Evolutionary conservation across 2,329 filamentous ascomycete species (phyloP).

Genomic region (Scedosporium apiospermum): DNA sequence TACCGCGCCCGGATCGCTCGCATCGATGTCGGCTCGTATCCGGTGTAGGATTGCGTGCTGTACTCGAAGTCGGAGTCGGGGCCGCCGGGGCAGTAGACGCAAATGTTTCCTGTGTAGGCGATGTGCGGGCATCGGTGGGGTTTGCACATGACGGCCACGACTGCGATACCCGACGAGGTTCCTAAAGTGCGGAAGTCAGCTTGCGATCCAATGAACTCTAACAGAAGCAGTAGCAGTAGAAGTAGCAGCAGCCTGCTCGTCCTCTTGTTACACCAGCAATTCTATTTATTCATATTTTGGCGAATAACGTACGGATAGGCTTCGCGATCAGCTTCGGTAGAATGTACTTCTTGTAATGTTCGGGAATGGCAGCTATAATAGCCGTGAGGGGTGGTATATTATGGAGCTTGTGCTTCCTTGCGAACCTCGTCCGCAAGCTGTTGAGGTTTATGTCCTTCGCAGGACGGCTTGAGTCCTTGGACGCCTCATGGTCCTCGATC

Average conservation of each 20-base stretch:
- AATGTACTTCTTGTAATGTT: slow-evolving; percentile 99
- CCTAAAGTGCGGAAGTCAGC: slow-evolving; percentile 31
- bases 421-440: slow-evolving; percentile 70
- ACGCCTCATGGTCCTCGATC: slow-evolving; percentile 86
- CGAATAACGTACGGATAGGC: slow-evolving; percentile 59
- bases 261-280: neutral
- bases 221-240: neutral
- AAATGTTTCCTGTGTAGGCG: slow-evolving; percentile 97
- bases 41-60: slow-evolving; percentile 96
- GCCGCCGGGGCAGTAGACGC: slow-evolving; percentile 95
- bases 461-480: slow-evolving; percentile 61
- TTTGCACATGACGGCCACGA: slow-evolving; percentile 99
- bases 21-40: slow-evolving; percentile 98
- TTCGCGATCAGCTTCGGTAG: slow-evolving; percentile 93
- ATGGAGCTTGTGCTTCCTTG: slow-evolving; percentile 85
- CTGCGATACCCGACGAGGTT: slow-evolving; percentile 92
- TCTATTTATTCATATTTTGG: neutral
- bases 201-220: too few species aligned
- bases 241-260: neutral
- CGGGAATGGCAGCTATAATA: slow-evolving; percentile 96
- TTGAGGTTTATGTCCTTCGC: slow-evolving; percentile 91
- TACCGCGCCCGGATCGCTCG: slow-evolving; percentile 93
- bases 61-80: slow-evolving; percentile 99
- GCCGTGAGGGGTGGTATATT: slow-evolving; percentile 87
- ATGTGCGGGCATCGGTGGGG: slow-evolving; percentile 96